Evolutionary conservation across 1,139 yeast species (phyloP), one percentile per base, ranked within the genome.

Genomic region (Wickerhamomyces sp.): DNA sequence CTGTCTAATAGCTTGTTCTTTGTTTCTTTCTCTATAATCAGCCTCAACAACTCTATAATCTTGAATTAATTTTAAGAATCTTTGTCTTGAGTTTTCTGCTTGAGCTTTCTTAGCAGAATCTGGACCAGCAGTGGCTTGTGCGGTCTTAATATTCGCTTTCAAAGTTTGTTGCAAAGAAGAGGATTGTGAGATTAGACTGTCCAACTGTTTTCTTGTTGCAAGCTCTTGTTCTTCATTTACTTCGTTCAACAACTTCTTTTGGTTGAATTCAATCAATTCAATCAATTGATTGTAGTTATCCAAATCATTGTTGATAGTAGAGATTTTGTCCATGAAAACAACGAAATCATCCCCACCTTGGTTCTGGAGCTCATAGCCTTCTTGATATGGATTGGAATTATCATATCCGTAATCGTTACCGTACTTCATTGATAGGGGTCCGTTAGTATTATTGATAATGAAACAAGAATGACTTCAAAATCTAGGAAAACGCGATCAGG

Each of bases 1-100:
- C 70, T 92, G 97, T 63, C 97, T 81, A 60, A 84, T 92, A 37
- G 96, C 96, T 57, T 87, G 96, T 45, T 78, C 78, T 63, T 85
- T 80, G 61, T 88, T 87, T 56, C 83, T 81, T 59, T 85, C 89
- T 51, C 90, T 77, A 70, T 86, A 89, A 58, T 83, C 79, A 49
- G 89, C 88, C 65, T 94, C 97, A 48, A 86, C 78, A 56, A 81
- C 74, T 62, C 95, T 80, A 69, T 87, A 89, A 58, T 81, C 87
- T 61, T 88, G 94, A 59, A 92, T 90, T 40, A 85, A 74, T 50
- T 80, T 80, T 72, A 89, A 78, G 63, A 92, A 94, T 62, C 87
- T 80, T 60, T 80, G 81, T 69, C 95, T 84, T 44, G 86, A 76
- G 58, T 85, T 84, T 61, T 89, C 96, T 35, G 95, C 95, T 68